A percentile compares a stretch with the other conserved stretches of the same genome.
These are phyloP conservation scores for Castanea mollissima DNA, from an alignment of 306 rosid species.

Conservation along the genomic window DNA sequence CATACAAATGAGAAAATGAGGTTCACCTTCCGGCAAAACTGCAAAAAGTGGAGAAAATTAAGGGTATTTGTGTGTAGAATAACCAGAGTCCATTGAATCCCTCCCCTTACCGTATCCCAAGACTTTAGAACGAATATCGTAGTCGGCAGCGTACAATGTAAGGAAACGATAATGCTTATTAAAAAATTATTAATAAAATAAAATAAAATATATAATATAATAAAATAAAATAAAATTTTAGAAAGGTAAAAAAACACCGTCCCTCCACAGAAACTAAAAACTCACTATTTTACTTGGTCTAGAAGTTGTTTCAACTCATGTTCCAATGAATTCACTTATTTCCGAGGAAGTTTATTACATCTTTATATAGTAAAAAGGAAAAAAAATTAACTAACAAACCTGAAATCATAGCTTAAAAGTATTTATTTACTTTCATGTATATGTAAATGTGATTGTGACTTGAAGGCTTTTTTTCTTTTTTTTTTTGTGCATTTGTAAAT, in stretches of 20 bases:
- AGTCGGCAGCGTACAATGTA: constrained; percentile 59
- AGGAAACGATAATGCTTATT: constrained; percentile 16
- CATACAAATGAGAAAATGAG: background rate
- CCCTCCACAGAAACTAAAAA: constrained; percentile 30
- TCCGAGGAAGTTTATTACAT: no score
- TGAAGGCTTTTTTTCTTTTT: no score
- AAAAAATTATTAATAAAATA: background rate
- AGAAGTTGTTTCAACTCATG: constrained; percentile 6
- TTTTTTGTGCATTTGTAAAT: no score
- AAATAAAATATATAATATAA: no score
- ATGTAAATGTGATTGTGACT: no score
- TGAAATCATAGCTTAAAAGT: no score
- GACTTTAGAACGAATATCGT: constrained; percentile 18
- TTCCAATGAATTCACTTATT: constrained; percentile 19
- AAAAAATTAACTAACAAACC: no score
- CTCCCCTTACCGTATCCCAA: background rate
- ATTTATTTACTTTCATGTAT: no score
- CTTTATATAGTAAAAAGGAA: no score
- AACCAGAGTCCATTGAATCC: background rate
- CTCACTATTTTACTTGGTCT: constrained; percentile 13
- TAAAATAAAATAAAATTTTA: background rate
- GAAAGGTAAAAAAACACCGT: constrained; percentile 6
- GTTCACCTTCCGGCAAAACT: background rate
- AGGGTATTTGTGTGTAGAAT: background rate
- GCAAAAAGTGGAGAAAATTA: constrained; percentile 8